phyloP scores from a whole-genome alignment of 1,284 basidiomycete species.

The Malassezia vespertilionis region DNA sequence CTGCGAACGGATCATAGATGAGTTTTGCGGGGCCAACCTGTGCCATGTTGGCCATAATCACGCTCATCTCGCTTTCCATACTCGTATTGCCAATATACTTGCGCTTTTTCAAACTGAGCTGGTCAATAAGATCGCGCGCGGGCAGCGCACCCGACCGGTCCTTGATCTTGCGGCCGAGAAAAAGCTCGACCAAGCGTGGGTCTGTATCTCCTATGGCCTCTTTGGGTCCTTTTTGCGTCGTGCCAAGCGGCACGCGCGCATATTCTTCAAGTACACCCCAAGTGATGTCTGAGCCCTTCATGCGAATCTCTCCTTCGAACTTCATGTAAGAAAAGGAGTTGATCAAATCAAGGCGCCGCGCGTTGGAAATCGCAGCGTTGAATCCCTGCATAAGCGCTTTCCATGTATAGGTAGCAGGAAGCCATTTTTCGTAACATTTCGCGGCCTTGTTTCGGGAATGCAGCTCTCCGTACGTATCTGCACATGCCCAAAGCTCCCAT shows the following conservation, averaged over 20 bases:
- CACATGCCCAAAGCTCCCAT: constrained; percentile 47
- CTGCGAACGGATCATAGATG: constrained; percentile 91
- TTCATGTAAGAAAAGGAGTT: constrained; percentile 76
- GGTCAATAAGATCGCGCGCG: constrained; percentile 43
- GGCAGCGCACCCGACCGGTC: constrained; percentile 8
- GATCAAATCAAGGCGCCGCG: constrained; percentile 52
- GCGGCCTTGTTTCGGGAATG: constrained; percentile 31
- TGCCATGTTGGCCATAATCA: constrained; percentile 92
- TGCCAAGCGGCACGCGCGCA: constrained; percentile 40
- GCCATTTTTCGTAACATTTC: constrained; percentile 18
- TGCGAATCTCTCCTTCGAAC: constrained; percentile 68
- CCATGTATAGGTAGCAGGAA: constrained; percentile 23
- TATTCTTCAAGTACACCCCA: constrained; percentile 84
- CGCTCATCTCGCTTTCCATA: constrained; percentile 90
- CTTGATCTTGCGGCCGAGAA: constrained; percentile 24
- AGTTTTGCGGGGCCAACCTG: constrained; percentile 74
- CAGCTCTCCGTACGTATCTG: constrained; percentile 30
- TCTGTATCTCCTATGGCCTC: constrained; percentile 28
- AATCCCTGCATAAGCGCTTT: constrained; percentile 34
- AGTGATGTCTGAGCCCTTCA: constrained; percentile 68
- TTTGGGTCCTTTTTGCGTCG: no score
- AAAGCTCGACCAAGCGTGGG: constrained; percentile 33
- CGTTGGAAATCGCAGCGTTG: constrained; percentile 29
- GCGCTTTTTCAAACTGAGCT: constrained; percentile 70
- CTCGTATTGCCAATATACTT: constrained; percentile 83